phyloP scores from a whole-genome alignment of 2,329 filamentous ascomycete genomes.

The Xylariaceae sp. region DNA sequence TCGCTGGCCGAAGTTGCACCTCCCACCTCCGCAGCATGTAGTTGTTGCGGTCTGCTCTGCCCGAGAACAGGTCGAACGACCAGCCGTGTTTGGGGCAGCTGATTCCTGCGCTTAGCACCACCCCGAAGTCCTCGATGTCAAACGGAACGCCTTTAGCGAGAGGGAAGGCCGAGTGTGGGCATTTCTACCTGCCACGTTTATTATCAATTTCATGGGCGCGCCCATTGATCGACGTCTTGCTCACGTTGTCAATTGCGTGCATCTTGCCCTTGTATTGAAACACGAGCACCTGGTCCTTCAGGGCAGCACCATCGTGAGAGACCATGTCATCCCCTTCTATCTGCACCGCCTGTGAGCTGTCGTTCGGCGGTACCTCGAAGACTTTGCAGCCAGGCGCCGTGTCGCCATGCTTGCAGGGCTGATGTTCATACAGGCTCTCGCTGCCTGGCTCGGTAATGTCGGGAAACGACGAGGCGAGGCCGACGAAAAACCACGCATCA shows the following conservation, averaged over 20 bases:
- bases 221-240: slow-evolving; percentile 14
- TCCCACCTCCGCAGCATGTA: slow-evolving; percentile 60
- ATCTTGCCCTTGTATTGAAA: slow-evolving; percentile 57
- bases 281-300: slow-evolving; percentile 56
- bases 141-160: slow-evolving; percentile 56
- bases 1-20: slow-evolving; percentile 40
- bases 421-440: slow-evolving; percentile 29
- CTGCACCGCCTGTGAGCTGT: slow-evolving; percentile 29
- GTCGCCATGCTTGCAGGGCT: slow-evolving; percentile 30
- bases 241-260: slow-evolving; percentile 62
- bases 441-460: slow-evolving; percentile 36
- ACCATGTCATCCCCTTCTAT: slow-evolving; percentile 26
- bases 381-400: slow-evolving; percentile 49
- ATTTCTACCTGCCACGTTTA: slow-evolving; percentile 38
- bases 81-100: slow-evolving; percentile 62
- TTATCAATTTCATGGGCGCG: slow-evolving; percentile 3
- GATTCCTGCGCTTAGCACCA: slow-evolving; percentile 54
- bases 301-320: slow-evolving; percentile 15
- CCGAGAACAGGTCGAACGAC: slow-evolving; percentile 63
- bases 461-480: slow-evolving; percentile 47
- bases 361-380: slow-evolving; percentile 39
- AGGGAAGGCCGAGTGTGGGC: slow-evolving; percentile 60
- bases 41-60: slow-evolving; percentile 51
- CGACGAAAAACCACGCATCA: slow-evolving; percentile 45
- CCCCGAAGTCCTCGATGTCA: slow-evolving; percentile 67